Base-by-base conservation (phyloP, 805 yeast genomes). In the Yarrowia osloensis region DNA sequence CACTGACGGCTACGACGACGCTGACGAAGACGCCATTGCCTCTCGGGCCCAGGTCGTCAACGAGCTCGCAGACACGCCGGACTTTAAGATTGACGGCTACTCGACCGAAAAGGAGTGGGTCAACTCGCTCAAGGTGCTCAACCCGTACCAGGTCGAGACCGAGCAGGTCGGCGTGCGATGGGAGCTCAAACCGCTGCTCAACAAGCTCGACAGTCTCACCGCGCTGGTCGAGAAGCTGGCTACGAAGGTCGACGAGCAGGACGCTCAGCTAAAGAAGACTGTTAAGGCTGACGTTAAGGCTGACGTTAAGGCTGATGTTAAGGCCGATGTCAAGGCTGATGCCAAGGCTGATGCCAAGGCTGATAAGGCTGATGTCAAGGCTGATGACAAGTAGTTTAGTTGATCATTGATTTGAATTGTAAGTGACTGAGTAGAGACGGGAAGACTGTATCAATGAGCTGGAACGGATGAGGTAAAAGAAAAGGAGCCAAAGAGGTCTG, bases 81-180 rank as follows among this genome's bases (percentile, higher is more conserved):
- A 90, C 73, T 74, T 75, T 44, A 97, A 91, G 74, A 90, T 91
- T 0, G 85, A 85, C 68, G 89, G 90, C 73, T 74, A 81, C n/a
- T 82, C 84, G 9, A 80, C 83, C 44, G 79, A 81, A 47, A 71
- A 73, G 6, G 72, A 77, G 21, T 91, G 92, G 86, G 80, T 78
- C 24, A 70, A 73, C 15, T 81, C 81, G 29, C 83, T 90, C 28
- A 81, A 81, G 12, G 70, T 74, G 5, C 80, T 81, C 7, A 84
- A 61, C 12, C 66, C 66, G 3, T 61, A 61, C 54, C 63, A 57
- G 49, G 85, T 88, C 5, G 80, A 79, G 28, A 90, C 68, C 6
- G 71, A 71, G 21, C 31, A 65, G 62, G 24, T 67, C 4, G 70
- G 71, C 0, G 70, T 70, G 19, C 65, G 69, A 9, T 70, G 73